These are phyloP conservation scores for Cicer chorassanicum DNA, from an alignment of 306 rosid genomes.

Conservation along the genomic window DNA sequence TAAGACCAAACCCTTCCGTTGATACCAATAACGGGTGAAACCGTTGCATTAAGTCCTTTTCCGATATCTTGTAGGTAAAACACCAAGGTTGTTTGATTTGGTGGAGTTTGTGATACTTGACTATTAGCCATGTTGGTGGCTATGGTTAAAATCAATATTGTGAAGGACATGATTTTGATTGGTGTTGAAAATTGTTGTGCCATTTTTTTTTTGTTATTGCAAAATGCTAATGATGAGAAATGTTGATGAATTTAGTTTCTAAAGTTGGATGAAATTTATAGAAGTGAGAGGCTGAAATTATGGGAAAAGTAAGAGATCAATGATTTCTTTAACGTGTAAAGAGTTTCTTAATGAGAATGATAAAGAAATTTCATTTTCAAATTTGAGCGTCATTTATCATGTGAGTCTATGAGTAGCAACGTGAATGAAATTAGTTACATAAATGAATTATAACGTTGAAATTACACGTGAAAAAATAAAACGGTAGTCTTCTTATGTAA, in stretches of 20 bases:
- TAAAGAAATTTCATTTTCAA: not conserved
- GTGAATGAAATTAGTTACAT: slow-evolving; percentile 2
- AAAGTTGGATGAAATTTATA: slow-evolving; percentile 38
- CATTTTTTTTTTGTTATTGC: slow-evolving; percentile 23
- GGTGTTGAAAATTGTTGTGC: slow-evolving; percentile 31
- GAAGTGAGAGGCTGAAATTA: not conserved
- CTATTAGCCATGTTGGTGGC: not conserved
- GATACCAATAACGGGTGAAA: slow-evolving; percentile 35
- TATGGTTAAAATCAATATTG: slow-evolving; percentile 14
- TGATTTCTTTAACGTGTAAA: not conserved
- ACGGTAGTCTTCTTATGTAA: no score
- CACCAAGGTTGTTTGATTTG: slow-evolving; percentile 40
- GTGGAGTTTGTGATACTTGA: not conserved
- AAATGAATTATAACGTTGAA: no score
- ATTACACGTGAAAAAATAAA: no score
- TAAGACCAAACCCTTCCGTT: slow-evolving; percentile 44
- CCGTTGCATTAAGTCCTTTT: slow-evolving; percentile 43
- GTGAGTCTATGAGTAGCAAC: slow-evolving; percentile 21
- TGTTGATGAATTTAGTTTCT: slow-evolving; percentile 4
- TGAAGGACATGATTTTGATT: slow-evolving; percentile 14
- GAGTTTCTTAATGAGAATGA: not conserved
- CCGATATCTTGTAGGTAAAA: slow-evolving; percentile 49
- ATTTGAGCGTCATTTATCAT: not conserved
- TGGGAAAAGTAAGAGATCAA: not conserved
- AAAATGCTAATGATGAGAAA: not conserved